phyloP scores from a whole-genome alignment of 306 rosid genomes.

The Styphnolobium japonicum region DNA sequence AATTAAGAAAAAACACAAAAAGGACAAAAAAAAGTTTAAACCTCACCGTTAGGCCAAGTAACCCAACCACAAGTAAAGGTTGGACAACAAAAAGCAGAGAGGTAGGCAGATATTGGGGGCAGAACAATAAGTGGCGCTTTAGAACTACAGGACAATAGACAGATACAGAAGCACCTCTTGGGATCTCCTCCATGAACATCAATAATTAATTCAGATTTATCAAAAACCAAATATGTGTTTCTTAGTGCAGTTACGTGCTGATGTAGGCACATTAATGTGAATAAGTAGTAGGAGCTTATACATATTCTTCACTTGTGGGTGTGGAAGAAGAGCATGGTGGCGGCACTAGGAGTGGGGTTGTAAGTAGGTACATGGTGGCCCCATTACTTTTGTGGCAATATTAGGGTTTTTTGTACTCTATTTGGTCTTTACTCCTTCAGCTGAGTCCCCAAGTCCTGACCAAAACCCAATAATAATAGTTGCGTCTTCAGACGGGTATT shows the following conservation, averaged over 20 bases:
- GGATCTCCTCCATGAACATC: neutral
- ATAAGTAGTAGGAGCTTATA: neutral
- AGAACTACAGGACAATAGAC: neutral
- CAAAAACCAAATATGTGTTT: neutral
- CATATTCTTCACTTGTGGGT: constrained; percentile 19
- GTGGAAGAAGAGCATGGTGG: constrained; percentile 16
- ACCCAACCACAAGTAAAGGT: neutral
- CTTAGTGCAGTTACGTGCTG: constrained; percentile 22
- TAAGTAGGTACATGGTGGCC: constrained; percentile 27
- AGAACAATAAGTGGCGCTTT: neutral
- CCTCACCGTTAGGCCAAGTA: neutral
- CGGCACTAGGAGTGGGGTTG: constrained; percentile 24
- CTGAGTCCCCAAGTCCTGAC: constrained; percentile 6
- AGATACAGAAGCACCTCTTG: neutral
- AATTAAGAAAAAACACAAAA: too few relatives aligned
- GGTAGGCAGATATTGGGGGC: neutral
- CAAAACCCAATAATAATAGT: constrained; percentile 29
- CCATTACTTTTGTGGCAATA: constrained; percentile 34
- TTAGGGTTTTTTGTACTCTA: constrained; percentile 13
- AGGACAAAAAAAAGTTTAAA: too few relatives aligned
- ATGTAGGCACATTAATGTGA: constrained; percentile 18
- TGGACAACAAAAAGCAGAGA: neutral
- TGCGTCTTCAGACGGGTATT: constrained; percentile 37
- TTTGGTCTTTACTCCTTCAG: constrained; percentile 22
- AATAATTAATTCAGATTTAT: neutral